These are phyloP conservation scores for Penicillium fimorum DNA, from an alignment of 495 filamentous ascomycete genomes.

Conservation along the genomic window DNA sequence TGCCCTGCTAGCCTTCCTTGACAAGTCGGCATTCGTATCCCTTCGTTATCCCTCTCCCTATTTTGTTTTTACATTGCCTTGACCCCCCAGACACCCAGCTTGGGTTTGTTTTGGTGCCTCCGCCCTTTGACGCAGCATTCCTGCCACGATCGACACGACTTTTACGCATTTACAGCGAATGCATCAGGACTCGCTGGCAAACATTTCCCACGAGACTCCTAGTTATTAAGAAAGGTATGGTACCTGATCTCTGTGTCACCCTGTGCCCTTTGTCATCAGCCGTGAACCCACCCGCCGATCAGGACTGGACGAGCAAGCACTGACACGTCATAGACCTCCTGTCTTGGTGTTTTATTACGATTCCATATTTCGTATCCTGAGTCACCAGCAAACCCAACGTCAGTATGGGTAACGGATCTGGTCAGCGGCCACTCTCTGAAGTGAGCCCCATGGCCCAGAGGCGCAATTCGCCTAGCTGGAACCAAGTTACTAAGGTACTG, in stretches of 20 bases:
- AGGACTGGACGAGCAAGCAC: conserved; percentile 8
- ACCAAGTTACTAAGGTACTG: conserved; percentile 62
- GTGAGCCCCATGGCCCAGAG: conserved; percentile 56
- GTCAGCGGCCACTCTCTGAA: conserved; percentile 53
- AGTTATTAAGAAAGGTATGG: conserved; percentile 27
- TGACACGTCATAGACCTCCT: conserved; percentile 18
- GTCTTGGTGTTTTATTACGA: conserved; percentile 1
- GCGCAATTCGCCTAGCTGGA: conserved; percentile 76
- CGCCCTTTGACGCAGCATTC: conserved; percentile 22
- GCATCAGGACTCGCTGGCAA: conserved; percentile 21
- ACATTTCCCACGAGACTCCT: conserved; percentile 21
- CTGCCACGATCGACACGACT: conserved; percentile 37
- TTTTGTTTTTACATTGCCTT: conserved; percentile 7
- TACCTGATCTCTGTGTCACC: conserved; percentile 2
- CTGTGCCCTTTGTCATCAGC: not conserved
- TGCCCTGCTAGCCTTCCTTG: conserved; percentile 11
- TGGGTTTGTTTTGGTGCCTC: conserved; percentile 10
- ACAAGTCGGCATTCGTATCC: conserved; percentile 16
- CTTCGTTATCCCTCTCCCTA: conserved; percentile 28
- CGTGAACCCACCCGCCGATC: conserved; percentile 4
- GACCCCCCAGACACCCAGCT: not conserved
- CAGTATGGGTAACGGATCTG: conserved; percentile 41
- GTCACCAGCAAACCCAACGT: conserved; percentile 10
- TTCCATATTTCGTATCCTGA: not conserved
- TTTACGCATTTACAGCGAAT: conserved; percentile 15